Evolutionary conservation across 345 rosid genomes (phyloP), one percentile per base, ranked within the genome.

Genomic region (Mangifera indica): DNA sequence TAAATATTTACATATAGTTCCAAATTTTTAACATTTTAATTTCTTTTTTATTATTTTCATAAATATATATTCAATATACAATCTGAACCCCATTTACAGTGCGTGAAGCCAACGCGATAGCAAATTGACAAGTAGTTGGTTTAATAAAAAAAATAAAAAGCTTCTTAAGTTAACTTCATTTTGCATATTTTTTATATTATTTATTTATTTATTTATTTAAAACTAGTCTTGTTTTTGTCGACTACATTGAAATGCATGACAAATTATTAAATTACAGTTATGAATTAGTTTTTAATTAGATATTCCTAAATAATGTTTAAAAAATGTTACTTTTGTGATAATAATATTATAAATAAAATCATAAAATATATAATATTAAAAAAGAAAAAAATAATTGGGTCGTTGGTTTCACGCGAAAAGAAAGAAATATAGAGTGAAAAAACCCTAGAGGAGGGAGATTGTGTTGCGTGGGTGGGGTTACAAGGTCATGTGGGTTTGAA

Each of bases 381-480:
- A 34, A 13, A 52, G n/a, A 21, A 24, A 59, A 29, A 2, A n/a
- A 13, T 15, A 21, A 60, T 59, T 60, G 59, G 60, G 32, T 10
- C 14, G 74, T 71, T 45, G 8, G 20, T 9, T 18, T 13, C 75
- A 76, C 82, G 77, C 76, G 60, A 15, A 2, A 5, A 1, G 26
- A 20, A 24, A 60, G 34, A 72, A 6, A 58, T 51, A 69, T 22
- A 49, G 42, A 69, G 32, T 25, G 40, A 68, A 65, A 53, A 77
- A 78, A 81, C 74, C 85, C 82, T 72, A 68, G 66, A 60, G 66
- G 58, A 29, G 48, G 49, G 9, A 45, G 53, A 29, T 29, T 29
- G 32, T 29, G 53, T 56, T 75, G 60, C 61, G 80, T 75, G 85
- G 84, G 69, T 78, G 76, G 83, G 87, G 76, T 72, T 77, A 70